Base-by-base conservation (phyloP, 2,329 filamentous ascomycete genomes). In the Thielaviopsis euricoi region DNA sequence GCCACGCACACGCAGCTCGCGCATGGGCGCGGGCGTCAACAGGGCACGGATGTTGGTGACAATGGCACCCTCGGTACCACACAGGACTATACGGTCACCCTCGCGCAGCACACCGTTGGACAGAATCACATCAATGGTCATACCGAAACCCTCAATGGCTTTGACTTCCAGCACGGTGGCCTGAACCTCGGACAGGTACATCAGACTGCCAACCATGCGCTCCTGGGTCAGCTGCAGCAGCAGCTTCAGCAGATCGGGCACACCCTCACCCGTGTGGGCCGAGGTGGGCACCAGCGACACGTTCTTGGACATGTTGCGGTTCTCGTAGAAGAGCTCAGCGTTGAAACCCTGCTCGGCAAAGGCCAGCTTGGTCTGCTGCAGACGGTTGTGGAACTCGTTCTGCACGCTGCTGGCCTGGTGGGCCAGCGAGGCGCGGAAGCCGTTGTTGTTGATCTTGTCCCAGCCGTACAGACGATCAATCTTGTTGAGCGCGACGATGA, bases 401-500 rank as follows among this genome's bases (percentile, higher is more conserved):
- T 95, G 87, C 12, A 96, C 90, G 55, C 86, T 85, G 74, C 91
- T 93, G 75, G 83, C 94, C 74, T 98, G 93, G 66, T 94, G 78
- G 48, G 82, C 81, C 69, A 98, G 76, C 72, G 86, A 91, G 70
- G 97, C 91, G 67, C 89, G 83, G 80, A 98, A 97, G 60, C 93
- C 93, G 69, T 98, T 98, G 80, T 98, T 95, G 67, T 93, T 89
- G 61, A 96, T 89, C 75, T 91, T 89, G 78, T 95, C 95, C 93
- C 94, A 98, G 69, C 89, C 89, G 69, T 96, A 98, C 17, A 98
- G 83, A 81, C 93, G 89, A 81, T 98, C 93, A 64, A 98, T 97
- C 78, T 98, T 98, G 85, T 98, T 98, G 68, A 98, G 78, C 1
- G 94, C 94, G 48, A 98, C 94, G 64, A 98, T 95, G 75, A 98